phyloP scores from a whole-genome alignment of 768 basidiomycete genomes.

The Termitomyces sp. region DNA sequence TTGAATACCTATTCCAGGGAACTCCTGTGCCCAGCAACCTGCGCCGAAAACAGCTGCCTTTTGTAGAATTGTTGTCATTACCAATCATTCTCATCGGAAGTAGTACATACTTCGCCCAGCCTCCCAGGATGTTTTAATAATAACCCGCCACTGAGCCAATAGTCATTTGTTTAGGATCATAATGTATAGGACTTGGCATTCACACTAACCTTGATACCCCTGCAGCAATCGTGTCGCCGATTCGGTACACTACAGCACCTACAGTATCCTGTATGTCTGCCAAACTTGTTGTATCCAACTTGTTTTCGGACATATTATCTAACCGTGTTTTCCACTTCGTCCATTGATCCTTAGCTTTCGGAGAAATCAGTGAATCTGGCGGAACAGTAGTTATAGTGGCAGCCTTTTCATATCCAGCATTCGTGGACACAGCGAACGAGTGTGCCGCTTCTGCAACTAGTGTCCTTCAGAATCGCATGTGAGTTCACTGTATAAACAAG shows the following conservation, averaged over 20 bases:
- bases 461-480: slow-evolving; percentile 32
- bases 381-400: slow-evolving; percentile 27
- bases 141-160: slow-evolving; percentile 62
- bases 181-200: background rate
- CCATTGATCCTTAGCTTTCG: slow-evolving; percentile 51
- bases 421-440: slow-evolving; percentile 38
- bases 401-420: slow-evolving; percentile 1
- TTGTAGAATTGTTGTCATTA: background rate
- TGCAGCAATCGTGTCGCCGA: slow-evolving; percentile 44
- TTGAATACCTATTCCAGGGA: slow-evolving; percentile 18
- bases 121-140: slow-evolving; percentile 71
- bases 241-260: slow-evolving; percentile 62
- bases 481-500: background rate
- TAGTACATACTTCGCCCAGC: slow-evolving; percentile 57
- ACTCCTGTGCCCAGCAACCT: slow-evolving; percentile 66
- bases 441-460: slow-evolving; percentile 59
- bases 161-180: background rate
- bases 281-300: slow-evolving; percentile 9
- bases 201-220: slow-evolving; percentile 64
- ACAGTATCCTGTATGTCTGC: slow-evolving; percentile 70
- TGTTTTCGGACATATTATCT: slow-evolving; percentile 10
- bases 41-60: slow-evolving; percentile 71
- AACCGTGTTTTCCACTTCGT: slow-evolving; percentile 50
- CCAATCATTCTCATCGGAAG: background rate
- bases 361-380: slow-evolving; percentile 42